Evolutionary conservation across 2,329 filamentous ascomycete species (phyloP).

Genomic region (Scedosporium dehoogii): DNA sequence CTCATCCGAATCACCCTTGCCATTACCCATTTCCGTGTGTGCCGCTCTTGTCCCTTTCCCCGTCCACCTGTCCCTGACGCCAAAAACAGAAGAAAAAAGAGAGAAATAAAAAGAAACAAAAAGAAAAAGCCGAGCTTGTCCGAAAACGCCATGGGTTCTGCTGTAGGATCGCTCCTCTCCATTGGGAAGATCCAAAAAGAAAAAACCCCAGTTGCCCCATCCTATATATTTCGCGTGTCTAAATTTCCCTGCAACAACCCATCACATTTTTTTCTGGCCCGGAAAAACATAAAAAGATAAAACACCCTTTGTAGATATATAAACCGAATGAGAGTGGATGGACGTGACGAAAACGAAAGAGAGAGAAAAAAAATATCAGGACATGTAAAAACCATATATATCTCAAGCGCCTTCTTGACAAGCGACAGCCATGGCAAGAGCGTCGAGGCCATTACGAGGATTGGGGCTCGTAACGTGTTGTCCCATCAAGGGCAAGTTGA

Average conservation of each 20-base stretch:
- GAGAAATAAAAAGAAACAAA: slow-evolving; percentile 2
- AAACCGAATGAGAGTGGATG: neutral
- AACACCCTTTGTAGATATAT: slow-evolving; percentile 1
- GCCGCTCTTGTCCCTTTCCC: neutral
- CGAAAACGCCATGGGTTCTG: neutral
- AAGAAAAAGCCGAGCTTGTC: neutral
- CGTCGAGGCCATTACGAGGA: slow-evolving; percentile 42
- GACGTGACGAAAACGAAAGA: neutral
- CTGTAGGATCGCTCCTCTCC: neutral
- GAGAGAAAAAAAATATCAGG: neutral
- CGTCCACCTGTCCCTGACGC: neutral
- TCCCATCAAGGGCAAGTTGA: slow-evolving; percentile 33
- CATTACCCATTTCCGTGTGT: neutral
- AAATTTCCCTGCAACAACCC: neutral
- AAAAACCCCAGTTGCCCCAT: neutral
- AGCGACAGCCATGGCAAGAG: slow-evolving; percentile 43
- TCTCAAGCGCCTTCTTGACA: slow-evolving; percentile 32
- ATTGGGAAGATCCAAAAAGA: neutral
- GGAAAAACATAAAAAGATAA: slow-evolving; percentile 7
- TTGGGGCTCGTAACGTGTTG: slow-evolving; percentile 28
- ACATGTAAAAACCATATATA: neutral
- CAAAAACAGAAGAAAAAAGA: neutral
- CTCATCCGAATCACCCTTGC: neutral
- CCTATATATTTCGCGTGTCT: neutral
- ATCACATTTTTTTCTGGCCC: neutral